Evolutionary conservation across 495 filamentous ascomycete species (phyloP).

Genomic region (Cercophora samala): DNA sequence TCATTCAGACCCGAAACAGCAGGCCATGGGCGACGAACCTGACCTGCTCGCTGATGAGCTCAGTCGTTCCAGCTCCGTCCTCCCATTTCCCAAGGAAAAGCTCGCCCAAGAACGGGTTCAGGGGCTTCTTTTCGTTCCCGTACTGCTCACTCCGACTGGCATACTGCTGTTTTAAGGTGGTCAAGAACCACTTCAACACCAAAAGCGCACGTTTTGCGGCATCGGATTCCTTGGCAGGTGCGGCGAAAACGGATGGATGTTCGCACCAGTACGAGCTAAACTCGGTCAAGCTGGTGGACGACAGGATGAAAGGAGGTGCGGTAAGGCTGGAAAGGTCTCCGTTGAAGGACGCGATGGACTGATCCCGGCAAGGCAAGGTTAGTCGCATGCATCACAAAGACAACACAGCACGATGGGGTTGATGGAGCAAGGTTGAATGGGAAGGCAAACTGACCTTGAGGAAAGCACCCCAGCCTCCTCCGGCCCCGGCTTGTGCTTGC

Average conservation of each 20-base stretch:
- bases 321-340: slow-evolving; percentile 92
- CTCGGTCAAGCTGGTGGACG: slow-evolving; percentile 84
- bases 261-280: slow-evolving; percentile 97
- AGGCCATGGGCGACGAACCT: slow-evolving; percentile 38
- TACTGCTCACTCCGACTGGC: slow-evolving; percentile 85
- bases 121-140: slow-evolving; percentile 93
- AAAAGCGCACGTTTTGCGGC: slow-evolving; percentile 78
- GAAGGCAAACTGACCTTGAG: slow-evolving; percentile 44
- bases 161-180: slow-evolving; percentile 92
- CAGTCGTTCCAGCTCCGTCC: slow-evolving; percentile 67
- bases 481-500: slow-evolving; percentile 40
- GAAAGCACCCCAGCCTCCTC: slow-evolving; percentile 49
- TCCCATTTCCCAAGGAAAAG: slow-evolving; percentile 87
- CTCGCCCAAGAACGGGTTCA: slow-evolving; percentile 91
- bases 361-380: background rate
- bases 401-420: no score
- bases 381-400: slow-evolving; percentile 3
- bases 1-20: background rate
- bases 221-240: slow-evolving; percentile 76
- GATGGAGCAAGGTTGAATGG: no score
- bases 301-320: slow-evolving; percentile 93
- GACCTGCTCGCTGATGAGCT: slow-evolving; percentile 63
- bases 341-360: slow-evolving; percentile 96
- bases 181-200: slow-evolving; percentile 96
- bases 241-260: slow-evolving; percentile 82